Base-by-base conservation (phyloP, 257 asterid genomes). In the Leonotis leonurus region DNA sequence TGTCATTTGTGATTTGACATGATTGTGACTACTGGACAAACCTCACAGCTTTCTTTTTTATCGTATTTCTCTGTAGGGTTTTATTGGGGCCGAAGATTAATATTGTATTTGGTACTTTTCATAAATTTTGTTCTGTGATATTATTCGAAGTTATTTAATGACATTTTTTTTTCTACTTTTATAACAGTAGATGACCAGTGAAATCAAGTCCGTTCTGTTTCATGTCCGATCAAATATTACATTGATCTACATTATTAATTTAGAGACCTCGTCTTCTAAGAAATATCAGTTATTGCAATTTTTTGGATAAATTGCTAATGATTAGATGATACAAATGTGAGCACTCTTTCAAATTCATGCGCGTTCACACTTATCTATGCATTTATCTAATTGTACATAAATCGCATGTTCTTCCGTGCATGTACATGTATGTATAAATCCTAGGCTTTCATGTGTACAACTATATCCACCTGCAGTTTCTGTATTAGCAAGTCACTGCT, bases 101-200 rank as follows among this genome's bases (percentile, higher is more conserved):
- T n/a, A 7, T 37, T 37, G 12, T 3, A n/a, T n/a, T n/a, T n/a
- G n/a, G n/a, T 35, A 35, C 13, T 35, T 35, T 11, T 3, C 0
- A 3, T 41, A n/a, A n/a, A 40, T n/a, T n/a, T 14, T 41, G 21
- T 41, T n/a, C 21, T 14, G 21, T 41, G 48, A 40, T n/a, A 33
- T 8, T n/a, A n/a, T n/a, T n/a, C n/a, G n/a, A n/a, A n/a, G n/a
- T n/a, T n/a, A n/a, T n/a, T n/a, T n/a, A 35, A 40, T 61, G 74
- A 40, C 16, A 62, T 60, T 56, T 67, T 68, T 24, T 37, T 69
- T n/a, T n/a, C n/a, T n/a, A n/a, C n/a, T n/a, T n/a, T 40, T 46
- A 16, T 37, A 21, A 29, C 52, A 51, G 16, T 45, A 44, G 55
- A 50, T 69, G 65, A 51, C 68, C 48, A 39, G 50, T 63, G 39